Base-by-base conservation (phyloP, 306 rosid genomes). In the Vachellia collinsii region DNA sequence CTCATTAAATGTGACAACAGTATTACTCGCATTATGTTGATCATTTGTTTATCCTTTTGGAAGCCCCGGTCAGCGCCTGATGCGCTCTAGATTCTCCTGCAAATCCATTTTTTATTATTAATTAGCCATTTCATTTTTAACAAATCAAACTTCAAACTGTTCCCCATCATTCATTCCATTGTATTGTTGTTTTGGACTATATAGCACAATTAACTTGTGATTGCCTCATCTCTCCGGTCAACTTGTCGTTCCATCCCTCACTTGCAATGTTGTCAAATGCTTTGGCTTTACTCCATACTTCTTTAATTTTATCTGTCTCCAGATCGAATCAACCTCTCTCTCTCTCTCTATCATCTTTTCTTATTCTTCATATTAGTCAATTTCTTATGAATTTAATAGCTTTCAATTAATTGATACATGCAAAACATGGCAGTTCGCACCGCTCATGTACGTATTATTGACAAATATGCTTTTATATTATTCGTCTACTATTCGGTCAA, bases 71-170 rank as follows among this genome's bases (percentile, higher is more conserved):
- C 97, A 92, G 97, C 97, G 94, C 91, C 89, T 90, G 83, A 89
- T 89, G 91, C 97, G 94, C 94, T 85, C 94, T 83, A 86, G 94
- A 90, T 90, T 88, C 92, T 89, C 93, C 89, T 88, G 85, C 82
- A 87, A 85, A 68, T 76, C 79, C 12, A 77, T 72, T 12, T 66
- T 77, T n/a, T 54, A 29, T 29, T 29, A 29, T 29, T 29, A 29
- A 29, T 29, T 9, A 72, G 17, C 62, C 34, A 3, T 23, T 59
- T 9, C 64, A 34, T 23, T 61, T 23, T 25, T 11, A 62, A 29
- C 7, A 1, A 29, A 62, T 29, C 38, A 62, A 59, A 1, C 16
- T 9, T 56, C 25, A 20, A 29, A 11, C 25, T 70, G 23, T 70
- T 70, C 41, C 41, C 56, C 34, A 29, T 29, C 34, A 29, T 29